Percentiles rank a stretch among this genome's conserved stretches.
Conservation (phyloP, 2,329 filamentous ascomycete species). For the Daldinia eschscholtzii region DNA sequence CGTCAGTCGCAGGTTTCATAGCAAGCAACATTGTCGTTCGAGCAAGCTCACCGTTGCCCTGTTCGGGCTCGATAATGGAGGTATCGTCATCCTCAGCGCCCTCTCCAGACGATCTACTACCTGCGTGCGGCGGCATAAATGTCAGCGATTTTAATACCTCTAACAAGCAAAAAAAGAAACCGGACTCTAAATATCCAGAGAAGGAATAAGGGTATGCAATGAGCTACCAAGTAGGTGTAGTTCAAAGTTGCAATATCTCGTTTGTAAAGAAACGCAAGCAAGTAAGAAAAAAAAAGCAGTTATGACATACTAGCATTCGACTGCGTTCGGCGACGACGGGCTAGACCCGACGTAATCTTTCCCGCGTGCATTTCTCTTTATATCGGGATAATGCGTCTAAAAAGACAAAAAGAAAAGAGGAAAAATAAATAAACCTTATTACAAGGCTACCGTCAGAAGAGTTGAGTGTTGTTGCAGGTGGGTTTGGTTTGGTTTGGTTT, state of each 20-base stretch:
- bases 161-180: neutral
- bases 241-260: conserved; percentile 6
- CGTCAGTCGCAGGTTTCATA: conserved; percentile 27
- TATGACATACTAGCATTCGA: conserved; percentile 50
- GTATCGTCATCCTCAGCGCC: conserved; percentile 77
- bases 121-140: conserved; percentile 36
- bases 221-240: conserved; percentile 1
- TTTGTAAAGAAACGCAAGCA: neutral
- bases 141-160: conserved; percentile 31
- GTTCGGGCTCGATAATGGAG: conserved; percentile 86
- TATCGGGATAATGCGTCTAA: conserved; percentile 5
- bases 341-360: conserved; percentile 48
- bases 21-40: conserved; percentile 1
- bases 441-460: neutral
- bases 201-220: neutral
- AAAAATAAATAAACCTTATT: neutral
- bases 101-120: conserved; percentile 63
- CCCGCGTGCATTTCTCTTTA: conserved; percentile 46
- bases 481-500: conserved; percentile 5
- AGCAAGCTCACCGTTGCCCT: conserved; percentile 83
- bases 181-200: neutral
- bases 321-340: conserved; percentile 48
- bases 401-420: conserved; percentile 1
- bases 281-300: conserved; percentile 5
- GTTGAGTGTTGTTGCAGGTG: conserved; percentile 2